Conservation (phyloP, 2,329 filamentous ascomycete species). For the Escovopsis sp. region DNA sequence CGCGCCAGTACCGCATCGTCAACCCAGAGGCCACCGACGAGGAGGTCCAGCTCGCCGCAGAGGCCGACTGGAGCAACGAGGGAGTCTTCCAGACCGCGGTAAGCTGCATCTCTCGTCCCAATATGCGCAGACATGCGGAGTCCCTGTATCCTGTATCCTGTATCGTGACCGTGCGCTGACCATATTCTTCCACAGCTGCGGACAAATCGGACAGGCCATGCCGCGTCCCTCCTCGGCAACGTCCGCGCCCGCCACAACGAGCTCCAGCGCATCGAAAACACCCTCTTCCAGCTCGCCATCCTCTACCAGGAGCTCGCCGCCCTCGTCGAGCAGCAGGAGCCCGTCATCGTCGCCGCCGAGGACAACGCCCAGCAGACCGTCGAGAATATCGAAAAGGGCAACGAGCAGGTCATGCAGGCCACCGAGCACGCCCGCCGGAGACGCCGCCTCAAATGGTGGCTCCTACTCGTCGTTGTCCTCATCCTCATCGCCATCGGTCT, state of each 20-base stretch:
- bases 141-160: too few species aligned
- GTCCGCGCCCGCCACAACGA: conserved; percentile 75
- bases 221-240: conserved; percentile 57
- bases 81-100: conserved; percentile 74
- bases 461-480: conserved; percentile 45
- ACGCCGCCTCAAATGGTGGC: conserved; percentile 74
- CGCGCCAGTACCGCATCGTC: conserved; percentile 67
- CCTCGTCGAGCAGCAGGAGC: conserved; percentile 58
- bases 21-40: conserved; percentile 65
- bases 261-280: conserved; percentile 66
- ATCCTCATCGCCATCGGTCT: too few species aligned
- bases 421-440: conserved; percentile 51
- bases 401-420: conserved; percentile 53
- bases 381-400: conserved; percentile 53
- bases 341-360: conserved; percentile 46
- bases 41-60: conserved; percentile 53
- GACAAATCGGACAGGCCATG: conserved; percentile 60
- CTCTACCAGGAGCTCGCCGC: conserved; percentile 65
- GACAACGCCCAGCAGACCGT: conserved; percentile 50
- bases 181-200: conserved; percentile 41
- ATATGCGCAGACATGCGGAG: too few species aligned
- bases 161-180: too few species aligned
- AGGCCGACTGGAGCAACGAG: conserved; percentile 62
- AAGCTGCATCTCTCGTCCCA: conserved; percentile 21
- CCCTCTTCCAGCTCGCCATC: conserved; percentile 51